Percentiles rank a stretch among this genome's conserved stretches.
These are phyloP conservation scores for Cichorium intybus DNA, from an alignment of 140 eudicot species.

Conservation along the genomic window DNA sequence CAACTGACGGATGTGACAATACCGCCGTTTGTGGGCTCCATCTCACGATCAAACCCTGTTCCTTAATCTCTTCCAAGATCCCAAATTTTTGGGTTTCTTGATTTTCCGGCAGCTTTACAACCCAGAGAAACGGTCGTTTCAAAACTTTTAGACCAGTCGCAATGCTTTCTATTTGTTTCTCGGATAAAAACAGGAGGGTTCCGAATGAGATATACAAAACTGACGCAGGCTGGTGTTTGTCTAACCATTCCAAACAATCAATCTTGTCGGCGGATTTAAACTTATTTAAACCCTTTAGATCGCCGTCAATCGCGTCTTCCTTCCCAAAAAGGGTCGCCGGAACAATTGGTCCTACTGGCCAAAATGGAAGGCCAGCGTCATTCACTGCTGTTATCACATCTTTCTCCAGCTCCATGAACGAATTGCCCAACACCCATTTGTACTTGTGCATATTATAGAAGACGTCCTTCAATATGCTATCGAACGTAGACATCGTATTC, in stretches of 20 bases:
- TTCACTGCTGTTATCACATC: not conserved
- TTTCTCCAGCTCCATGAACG: not conserved
- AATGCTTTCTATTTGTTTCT: not conserved
- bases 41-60: not conserved
- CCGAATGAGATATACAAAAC: conserved; percentile 19
- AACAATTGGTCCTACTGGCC: not conserved
- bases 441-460: not conserved
- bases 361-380: not conserved
- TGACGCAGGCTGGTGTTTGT: not conserved
- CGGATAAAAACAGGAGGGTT: not conserved
- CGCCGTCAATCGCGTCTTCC: not conserved
- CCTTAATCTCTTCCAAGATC: not conserved
- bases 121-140: not conserved
- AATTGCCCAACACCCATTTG: not conserved
- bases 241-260: not conserved
- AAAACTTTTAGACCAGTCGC: not conserved
- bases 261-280: not conserved
- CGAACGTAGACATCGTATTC: not conserved
- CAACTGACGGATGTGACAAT: not conserved
- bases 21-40: not conserved
- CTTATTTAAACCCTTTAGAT: not conserved
- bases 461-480: not conserved
- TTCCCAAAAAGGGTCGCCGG: not conserved
- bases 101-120: not conserved
- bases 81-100: not conserved